These are phyloP conservation scores for Durio zibethinus DNA, from an alignment of 345 rosid species.

Conservation along the genomic window DNA sequence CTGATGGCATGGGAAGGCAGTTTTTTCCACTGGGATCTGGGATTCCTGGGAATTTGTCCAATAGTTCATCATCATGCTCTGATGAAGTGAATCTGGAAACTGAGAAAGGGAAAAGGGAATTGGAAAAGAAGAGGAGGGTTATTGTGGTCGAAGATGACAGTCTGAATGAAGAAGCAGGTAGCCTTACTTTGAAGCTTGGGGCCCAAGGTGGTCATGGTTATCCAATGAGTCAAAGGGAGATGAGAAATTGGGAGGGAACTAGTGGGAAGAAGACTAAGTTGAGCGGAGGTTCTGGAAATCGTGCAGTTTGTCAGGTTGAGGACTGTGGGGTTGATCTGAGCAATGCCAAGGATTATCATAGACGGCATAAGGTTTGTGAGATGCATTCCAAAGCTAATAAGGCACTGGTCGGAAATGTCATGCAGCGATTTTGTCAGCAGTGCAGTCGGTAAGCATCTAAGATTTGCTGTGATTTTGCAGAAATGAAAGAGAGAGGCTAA, in stretches of 20 bases:
- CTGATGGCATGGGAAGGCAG: slow-evolving; percentile 42
- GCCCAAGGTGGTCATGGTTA: slow-evolving; percentile 56
- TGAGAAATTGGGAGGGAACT: slow-evolving; percentile 39
- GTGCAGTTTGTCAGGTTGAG: slow-evolving; percentile 90
- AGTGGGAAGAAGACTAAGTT: slow-evolving; percentile 70
- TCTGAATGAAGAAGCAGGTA: slow-evolving; percentile 39
- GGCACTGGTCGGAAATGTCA: slow-evolving; percentile 75
- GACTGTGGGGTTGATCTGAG: slow-evolving; percentile 93
- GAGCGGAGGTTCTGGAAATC: slow-evolving; percentile 49
- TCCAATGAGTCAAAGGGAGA: slow-evolving; percentile 41
- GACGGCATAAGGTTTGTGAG: slow-evolving; percentile 96
- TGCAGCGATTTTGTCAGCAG: slow-evolving; percentile 99
- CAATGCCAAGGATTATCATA: slow-evolving; percentile 89
- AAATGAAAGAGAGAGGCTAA: background rate
- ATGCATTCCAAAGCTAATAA: slow-evolving; percentile 88
- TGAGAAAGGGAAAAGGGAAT: slow-evolving; percentile 49
- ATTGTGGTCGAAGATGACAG: slow-evolving; percentile 53
- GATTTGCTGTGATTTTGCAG: background rate
- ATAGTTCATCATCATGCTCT: slow-evolving; percentile 78
- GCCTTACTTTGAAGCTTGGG: slow-evolving; percentile 73
- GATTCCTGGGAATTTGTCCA: slow-evolving; percentile 65
- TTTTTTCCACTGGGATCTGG: slow-evolving; percentile 50
- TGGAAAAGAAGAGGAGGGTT: slow-evolving; percentile 81
- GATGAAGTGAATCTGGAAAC: slow-evolving; percentile 61
- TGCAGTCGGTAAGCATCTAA: slow-evolving; percentile 75